Percentiles rank a stretch among this genome's conserved stretches.
These are phyloP conservation scores for Picea sitchensis DNA, from an alignment of 75 land plant genomes.

Conservation along the genomic window DNA sequence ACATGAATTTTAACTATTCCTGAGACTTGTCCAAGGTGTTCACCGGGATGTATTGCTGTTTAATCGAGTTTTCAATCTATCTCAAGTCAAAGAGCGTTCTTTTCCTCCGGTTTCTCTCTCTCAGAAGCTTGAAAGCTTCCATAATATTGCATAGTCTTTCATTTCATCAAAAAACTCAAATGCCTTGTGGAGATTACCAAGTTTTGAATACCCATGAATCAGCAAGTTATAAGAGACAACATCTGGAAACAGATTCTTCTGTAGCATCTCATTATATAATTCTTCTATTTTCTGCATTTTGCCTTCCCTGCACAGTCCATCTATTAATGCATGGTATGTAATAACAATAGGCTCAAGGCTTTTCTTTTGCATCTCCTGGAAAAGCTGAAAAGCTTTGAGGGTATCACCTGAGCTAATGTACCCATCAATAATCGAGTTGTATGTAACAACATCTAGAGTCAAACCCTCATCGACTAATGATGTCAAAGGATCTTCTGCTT, in stretches of 20 bases:
- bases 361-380: conserved; percentile 29
- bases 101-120: conserved; percentile 26
- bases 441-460: conserved; percentile 50
- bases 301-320: conserved; percentile 27
- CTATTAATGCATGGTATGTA: conserved; percentile 45
- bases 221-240: conserved; percentile 41
- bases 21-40: too few relatives aligned
- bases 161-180: conserved; percentile 40
- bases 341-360: conserved; percentile 32
- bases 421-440: conserved; percentile 48
- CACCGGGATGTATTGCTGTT: too few relatives aligned
- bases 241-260: conserved; percentile 30
- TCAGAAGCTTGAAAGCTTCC: conserved; percentile 35
- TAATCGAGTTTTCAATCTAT: too few relatives aligned
- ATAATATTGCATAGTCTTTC: conserved; percentile 35
- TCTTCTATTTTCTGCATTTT: conserved; percentile 26
- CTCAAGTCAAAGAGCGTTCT: too few relatives aligned
- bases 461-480: conserved; percentile 25
- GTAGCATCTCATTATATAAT: conserved; percentile 30
- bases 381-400: conserved; percentile 29
- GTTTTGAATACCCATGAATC: conserved; percentile 44
- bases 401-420: conserved; percentile 21
- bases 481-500: conserved; percentile 44
- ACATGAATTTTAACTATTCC: too few relatives aligned
- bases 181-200: conserved; percentile 49